Conservation (phyloP, 208 protist species). For the Phytomonas serpens region DNA sequence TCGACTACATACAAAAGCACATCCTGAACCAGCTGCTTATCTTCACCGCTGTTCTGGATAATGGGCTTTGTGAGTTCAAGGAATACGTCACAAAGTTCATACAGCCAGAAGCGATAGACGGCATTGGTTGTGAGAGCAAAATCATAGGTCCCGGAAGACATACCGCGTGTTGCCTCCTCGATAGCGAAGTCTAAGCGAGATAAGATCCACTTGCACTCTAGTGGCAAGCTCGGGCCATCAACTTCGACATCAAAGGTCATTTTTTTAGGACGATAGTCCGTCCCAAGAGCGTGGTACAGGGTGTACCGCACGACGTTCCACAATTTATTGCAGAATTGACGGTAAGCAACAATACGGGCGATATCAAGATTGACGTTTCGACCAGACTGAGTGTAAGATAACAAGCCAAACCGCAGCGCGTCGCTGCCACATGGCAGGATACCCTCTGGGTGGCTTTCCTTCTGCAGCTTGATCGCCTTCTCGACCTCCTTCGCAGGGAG, state of each 20-base stretch:
- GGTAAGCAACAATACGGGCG: slow-evolving; percentile 94
- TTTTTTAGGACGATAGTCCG: slow-evolving; percentile 61
- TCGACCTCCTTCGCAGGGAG: slow-evolving; percentile 91
- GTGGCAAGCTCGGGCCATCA: slow-evolving; percentile 42
- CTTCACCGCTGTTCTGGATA: slow-evolving; percentile 65
- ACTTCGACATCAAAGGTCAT: slow-evolving; percentile 21
- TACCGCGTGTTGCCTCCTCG: slow-evolving; percentile 50
- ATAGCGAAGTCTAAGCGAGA: slow-evolving; percentile 83
- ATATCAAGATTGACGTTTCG: slow-evolving; percentile 98
- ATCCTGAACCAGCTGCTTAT: slow-evolving; percentile 83
- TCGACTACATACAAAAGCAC: slow-evolving; percentile 92
- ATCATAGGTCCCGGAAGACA: slow-evolving; percentile 82
- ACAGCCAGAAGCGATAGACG: slow-evolving; percentile 95
- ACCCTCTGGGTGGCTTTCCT: slow-evolving; percentile 93
- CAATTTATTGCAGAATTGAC: slow-evolving; percentile 99
- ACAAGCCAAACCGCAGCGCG: slow-evolving; percentile 98
- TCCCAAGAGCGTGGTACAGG: slow-evolving; percentile 85
- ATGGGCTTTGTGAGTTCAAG: slow-evolving; percentile 93
- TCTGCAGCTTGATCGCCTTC: slow-evolving; percentile 87
- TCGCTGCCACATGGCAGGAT: slow-evolving; percentile 98
- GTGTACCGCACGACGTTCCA: slow-evolving; percentile 97
- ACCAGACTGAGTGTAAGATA: slow-evolving; percentile 93
- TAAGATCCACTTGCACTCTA: slow-evolving; percentile 97
- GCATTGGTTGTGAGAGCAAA: slow-evolving; percentile 89
- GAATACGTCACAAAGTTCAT: slow-evolving; percentile 98